Evolutionary conservation across 1,284 basidiomycete genomes (phyloP).

Genomic region (Sanghuangporus sanghuang): DNA sequence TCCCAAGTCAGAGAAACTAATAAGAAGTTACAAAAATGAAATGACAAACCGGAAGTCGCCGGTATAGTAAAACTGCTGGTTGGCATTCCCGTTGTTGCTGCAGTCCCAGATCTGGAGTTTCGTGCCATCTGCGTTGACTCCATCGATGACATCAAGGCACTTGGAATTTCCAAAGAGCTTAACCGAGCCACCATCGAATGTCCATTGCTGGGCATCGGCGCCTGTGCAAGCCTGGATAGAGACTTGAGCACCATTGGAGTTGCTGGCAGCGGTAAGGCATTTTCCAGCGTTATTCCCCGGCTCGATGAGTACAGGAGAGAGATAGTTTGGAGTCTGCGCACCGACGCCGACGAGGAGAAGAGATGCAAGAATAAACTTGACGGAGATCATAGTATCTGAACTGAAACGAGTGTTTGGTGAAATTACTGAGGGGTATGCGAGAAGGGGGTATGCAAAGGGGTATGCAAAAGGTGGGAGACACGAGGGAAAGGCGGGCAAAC

Average conservation of each 20-base stretch:
- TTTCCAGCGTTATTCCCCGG: slow-evolving; percentile 37
- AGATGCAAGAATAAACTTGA: slow-evolving; percentile 6
- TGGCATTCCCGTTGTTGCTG: slow-evolving; percentile 28
- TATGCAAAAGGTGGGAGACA: not conserved
- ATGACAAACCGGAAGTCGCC: slow-evolving; percentile 29
- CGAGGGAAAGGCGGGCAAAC: not conserved
- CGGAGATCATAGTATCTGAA: slow-evolving; percentile 3
- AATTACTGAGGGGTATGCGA: not conserved
- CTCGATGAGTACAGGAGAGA: slow-evolving; percentile 32
- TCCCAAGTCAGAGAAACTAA: not conserved
- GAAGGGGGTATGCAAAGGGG: too few relatives aligned
- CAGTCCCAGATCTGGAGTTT: slow-evolving; percentile 48
- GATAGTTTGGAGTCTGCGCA: slow-evolving; percentile 16
- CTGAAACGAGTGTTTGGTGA: not conserved
- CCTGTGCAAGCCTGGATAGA: slow-evolving; percentile 41
- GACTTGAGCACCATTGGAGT: slow-evolving; percentile 41
- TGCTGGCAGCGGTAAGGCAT: slow-evolving; percentile 44
- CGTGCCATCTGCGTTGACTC: slow-evolving; percentile 34
- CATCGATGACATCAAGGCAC: slow-evolving; percentile 41
- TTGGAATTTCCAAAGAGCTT: slow-evolving; percentile 37
- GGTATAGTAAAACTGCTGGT: slow-evolving; percentile 42
- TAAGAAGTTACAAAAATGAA: not conserved
- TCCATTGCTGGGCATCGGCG: slow-evolving; percentile 37
- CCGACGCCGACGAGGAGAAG: slow-evolving; percentile 4
- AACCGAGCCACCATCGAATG: slow-evolving; percentile 36